Evolutionary conservation across 108 stramenopile species (phyloP).

Genomic region (Discostella stelligeroides): DNA sequence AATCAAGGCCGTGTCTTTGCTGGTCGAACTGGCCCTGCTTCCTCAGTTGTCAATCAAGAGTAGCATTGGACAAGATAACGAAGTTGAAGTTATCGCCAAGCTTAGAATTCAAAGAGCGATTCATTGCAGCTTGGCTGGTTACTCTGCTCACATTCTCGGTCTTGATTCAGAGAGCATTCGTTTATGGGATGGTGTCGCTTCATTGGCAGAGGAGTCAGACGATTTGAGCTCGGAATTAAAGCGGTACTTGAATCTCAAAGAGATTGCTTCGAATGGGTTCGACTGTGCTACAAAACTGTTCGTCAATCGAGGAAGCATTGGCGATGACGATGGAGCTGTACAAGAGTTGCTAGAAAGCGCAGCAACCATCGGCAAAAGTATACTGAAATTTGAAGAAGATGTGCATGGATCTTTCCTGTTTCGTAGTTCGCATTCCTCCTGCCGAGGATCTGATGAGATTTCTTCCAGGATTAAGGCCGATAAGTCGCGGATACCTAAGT

Average conservation of each 20-base stretch:
- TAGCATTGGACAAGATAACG: constrained; percentile 13
- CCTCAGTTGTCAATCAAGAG: constrained; percentile 29
- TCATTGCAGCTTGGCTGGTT: constrained; percentile 52
- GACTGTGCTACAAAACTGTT: constrained; percentile 3
- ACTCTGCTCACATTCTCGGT: constrained; percentile 58
- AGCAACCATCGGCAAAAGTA: constrained; percentile 10
- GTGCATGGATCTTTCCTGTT: constrained; percentile 61
- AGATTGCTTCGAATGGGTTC: constrained; percentile 29
- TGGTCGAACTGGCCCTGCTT: constrained; percentile 50
- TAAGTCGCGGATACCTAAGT: constrained; percentile 23
- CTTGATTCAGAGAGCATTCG: constrained; percentile 61
- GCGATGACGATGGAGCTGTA: constrained; percentile 13
- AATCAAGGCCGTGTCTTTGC: constrained; percentile 49
- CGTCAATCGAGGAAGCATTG: neutral
- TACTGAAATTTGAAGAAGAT: constrained; percentile 70
- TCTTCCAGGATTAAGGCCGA: constrained; percentile 17
- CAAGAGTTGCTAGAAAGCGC: constrained; percentile 19
- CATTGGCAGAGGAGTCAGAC: constrained; percentile 3
- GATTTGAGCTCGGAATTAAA: constrained; percentile 25
- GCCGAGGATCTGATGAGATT: constrained; percentile 1
- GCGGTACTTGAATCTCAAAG: constrained; percentile 39
- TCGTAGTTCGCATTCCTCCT: constrained; percentile 25
- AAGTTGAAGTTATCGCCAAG: constrained; percentile 8
- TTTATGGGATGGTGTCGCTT: constrained; percentile 20
- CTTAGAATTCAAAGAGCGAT: constrained; percentile 44